Evolutionary conservation across 192 early-diverging fungal genomes (phyloP), one percentile per base, ranked within the genome.

Genomic region (Mortierella claussenii): DNA sequence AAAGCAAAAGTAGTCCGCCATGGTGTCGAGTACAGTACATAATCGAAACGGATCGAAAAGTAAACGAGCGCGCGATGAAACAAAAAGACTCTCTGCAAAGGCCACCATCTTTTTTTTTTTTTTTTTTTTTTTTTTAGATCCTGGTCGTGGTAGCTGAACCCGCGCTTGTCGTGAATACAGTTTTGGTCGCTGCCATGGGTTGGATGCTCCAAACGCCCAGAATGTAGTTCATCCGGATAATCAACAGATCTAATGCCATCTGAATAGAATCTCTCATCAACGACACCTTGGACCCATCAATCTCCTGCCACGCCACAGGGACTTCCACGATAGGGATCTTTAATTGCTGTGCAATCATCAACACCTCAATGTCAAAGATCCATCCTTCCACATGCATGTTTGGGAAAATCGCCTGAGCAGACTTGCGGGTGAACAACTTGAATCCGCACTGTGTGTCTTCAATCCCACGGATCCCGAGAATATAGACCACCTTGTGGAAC

Each of bases 401-500:
- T 21, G 91, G 87, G 63, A 96, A 95, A 37, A 99, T 91, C 31
- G 75, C 67, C 43, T 83, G 83, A 0, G 92, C 95, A 0, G 95
- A 86, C 23, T 79, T 69, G 18, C 97, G 89, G 0, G 93, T 92
- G 58, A 97, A 90, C 27, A 99, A 81, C 75, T 99, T 99, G 87
- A 99, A 99, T 6, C 97, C 97, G 78, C 97, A 99, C 75, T 99
- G 97, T 12, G 97, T 99, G 69, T 99, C 97, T 27, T 90, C 89
- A 68, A 99, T 93, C 2, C 87, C 86, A 21, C 90, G 83, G 57
- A 97, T 93, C 2, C 96, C 97, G 52, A 99, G 80, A 12, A 97
- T 64, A 55, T 90, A 90, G 44, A 99, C 89, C 68, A 95, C 79
- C 33, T 91, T 88, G 82, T 99, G 97, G 83, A 99, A 99, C 6